Evolutionary conservation across 306 rosid genomes (phyloP).

Genomic region (Hippophae gyantsensis): DNA sequence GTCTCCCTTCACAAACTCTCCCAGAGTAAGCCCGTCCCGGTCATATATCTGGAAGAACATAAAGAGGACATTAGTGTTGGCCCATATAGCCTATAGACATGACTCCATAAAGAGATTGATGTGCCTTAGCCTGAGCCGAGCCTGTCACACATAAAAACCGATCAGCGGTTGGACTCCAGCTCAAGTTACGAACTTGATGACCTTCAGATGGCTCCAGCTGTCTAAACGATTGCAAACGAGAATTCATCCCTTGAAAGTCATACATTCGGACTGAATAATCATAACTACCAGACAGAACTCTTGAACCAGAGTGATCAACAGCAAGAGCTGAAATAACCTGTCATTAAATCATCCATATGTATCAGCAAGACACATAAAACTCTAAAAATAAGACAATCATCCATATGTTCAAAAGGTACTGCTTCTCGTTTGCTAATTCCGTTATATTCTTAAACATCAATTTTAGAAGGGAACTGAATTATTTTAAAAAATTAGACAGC

Average conservation of each 20-base stretch:
- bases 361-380: background rate
- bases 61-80: background rate
- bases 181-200: slow-evolving; percentile 81
- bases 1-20: slow-evolving; percentile 89
- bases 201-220: slow-evolving; percentile 94
- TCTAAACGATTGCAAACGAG: slow-evolving; percentile 78
- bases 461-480: too few species aligned
- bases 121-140: slow-evolving; percentile 84
- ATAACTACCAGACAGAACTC: slow-evolving; percentile 90
- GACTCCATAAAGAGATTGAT: background rate
- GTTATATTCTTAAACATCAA: too few species aligned
- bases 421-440: background rate
- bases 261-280: slow-evolving; percentile 82
- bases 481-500: too few species aligned
- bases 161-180: slow-evolving; percentile 93
- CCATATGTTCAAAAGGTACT: background rate
- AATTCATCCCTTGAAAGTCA: slow-evolving; percentile 93
- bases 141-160: slow-evolving; percentile 91
- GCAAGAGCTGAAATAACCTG: slow-evolving; percentile 93
- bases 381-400: background rate
- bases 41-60: slow-evolving; percentile 70
- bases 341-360: slow-evolving; percentile 14
- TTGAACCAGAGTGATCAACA: slow-evolving; percentile 84
- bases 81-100: slow-evolving; percentile 3
- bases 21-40: slow-evolving; percentile 90